Base-by-base conservation (phyloP, 202 grass and related monocot species). In the Carex sylvatica region DNA sequence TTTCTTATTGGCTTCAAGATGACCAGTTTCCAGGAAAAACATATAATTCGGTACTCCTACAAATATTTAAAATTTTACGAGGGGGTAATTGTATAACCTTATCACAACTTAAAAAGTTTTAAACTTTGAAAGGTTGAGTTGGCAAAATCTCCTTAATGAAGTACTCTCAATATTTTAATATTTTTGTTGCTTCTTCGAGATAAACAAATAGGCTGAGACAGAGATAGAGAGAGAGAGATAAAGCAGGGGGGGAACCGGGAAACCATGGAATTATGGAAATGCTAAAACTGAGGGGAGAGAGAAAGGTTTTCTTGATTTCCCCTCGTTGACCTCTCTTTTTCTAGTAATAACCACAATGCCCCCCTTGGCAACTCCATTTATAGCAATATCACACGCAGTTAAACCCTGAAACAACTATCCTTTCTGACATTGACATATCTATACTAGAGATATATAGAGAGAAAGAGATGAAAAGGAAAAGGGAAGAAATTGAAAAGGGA, bases 401-500 rank as follows among this genome's bases (percentile, higher is more conserved):
- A 54, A 23, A 65, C 53, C 9, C 33, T 3, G 73, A 26, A 36
- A 79, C 42, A 79, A n/a, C 70, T 7, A 54, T 61, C 14, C 52
- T 1, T 33, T 55, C 42, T 64, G 72, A 33, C 73, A 80, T 67
- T 52, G 40, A 74, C 49, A 70, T 36, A 54, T 31, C 18, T 65
- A 65, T 6, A 65, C 62, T 5, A 67, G 9, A 70, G 33, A 44
- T 40, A 5, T 46, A 68, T 70, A 33, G 24, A 87, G 76, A 14
- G 65, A 54, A 31, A 69, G 40, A 85, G 46, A 93, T 88, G 85
- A 88, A 89, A 83, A 86, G 65, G 36, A 87, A 85, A 47, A 56
- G 78, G n/a, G 80, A 89, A 67, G 84, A 89, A 84, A 93, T 87
- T 83, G 89, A 85, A 18, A 89, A 89, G 65, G 90, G 87, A 8